Conservation (phyloP, 345 rosid species). For the Eucalyptus marginata region DNA sequence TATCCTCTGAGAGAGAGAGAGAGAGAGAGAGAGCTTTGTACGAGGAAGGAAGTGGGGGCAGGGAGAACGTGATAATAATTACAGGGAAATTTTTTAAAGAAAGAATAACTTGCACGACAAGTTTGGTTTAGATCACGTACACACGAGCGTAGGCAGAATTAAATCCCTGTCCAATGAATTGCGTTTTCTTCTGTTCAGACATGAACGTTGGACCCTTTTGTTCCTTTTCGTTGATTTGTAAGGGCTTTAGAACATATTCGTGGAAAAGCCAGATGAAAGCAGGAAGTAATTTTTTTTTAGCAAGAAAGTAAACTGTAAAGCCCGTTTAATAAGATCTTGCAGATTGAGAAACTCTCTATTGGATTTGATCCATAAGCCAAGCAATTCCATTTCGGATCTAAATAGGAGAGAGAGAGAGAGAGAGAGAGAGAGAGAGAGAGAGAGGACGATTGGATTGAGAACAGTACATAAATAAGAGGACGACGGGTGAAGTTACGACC, state of each 20-base stretch:
- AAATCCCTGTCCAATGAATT: not conserved
- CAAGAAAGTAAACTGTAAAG: not conserved
- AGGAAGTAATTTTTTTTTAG: fast-evolving
- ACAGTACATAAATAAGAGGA: not conserved
- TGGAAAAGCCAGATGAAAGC: not conserved
- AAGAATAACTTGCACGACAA: not conserved
- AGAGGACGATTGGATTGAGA: not conserved
- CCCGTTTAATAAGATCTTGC: not conserved
- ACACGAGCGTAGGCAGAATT: not conserved
- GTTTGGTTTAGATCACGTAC: not conserved
- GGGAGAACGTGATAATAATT: not conserved
- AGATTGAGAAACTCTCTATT: not conserved
- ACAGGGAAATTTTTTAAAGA: fast-evolving
- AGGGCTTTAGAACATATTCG: not conserved
- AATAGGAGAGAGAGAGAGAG: not conserved
- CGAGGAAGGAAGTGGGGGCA: fast-evolving
- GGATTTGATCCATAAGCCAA: too few species aligned
- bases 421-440: not conserved
- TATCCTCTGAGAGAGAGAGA: not conserved
- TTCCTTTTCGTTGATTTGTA: not conserved
- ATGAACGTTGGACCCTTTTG: not conserved
- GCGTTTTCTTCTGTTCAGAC: not conserved
- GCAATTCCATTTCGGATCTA: too few species aligned
- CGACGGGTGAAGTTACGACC: not conserved
- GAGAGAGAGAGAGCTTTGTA: not conserved